These are phyloP conservation scores for Solanum virginianum DNA, from an alignment of 257 asterid species.

Conservation along the genomic window DNA sequence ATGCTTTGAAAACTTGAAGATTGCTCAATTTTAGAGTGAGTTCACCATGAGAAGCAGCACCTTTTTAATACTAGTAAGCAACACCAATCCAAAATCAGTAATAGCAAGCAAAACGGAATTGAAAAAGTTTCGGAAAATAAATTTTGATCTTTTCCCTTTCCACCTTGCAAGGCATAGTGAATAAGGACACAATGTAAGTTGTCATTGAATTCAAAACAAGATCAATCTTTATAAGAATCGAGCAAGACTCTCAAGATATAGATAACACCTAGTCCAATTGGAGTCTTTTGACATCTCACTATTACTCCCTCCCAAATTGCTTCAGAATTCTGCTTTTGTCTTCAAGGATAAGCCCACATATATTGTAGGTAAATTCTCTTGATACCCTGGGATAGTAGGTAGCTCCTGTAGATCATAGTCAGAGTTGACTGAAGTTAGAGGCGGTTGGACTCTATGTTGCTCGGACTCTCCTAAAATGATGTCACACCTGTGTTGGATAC, in stretches of 20 bases:
- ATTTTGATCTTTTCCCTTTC: neutral
- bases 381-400: neutral
- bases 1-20: constrained; percentile 3
- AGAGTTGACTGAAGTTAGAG: neutral
- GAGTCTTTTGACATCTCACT: neutral
- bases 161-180: neutral
- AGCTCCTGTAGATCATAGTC: neutral
- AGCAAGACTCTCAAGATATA: neutral
- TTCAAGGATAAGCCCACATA: neutral
- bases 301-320: neutral
- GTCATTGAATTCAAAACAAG: neutral
- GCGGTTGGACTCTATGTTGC: neutral
- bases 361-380: neutral
- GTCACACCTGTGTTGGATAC: neutral
- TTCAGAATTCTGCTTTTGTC: neutral
- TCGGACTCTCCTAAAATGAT: neutral
- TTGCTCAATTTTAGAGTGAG: neutral
- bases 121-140: neutral
- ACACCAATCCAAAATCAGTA: neutral
- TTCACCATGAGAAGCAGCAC: constrained; percentile 2
- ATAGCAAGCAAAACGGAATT: neutral
- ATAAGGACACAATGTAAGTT: neutral
- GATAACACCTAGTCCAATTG: neutral
- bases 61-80: neutral
- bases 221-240: neutral